Conservation (phyloP, 805 yeast species). For the Kazachstania africana region DNA sequence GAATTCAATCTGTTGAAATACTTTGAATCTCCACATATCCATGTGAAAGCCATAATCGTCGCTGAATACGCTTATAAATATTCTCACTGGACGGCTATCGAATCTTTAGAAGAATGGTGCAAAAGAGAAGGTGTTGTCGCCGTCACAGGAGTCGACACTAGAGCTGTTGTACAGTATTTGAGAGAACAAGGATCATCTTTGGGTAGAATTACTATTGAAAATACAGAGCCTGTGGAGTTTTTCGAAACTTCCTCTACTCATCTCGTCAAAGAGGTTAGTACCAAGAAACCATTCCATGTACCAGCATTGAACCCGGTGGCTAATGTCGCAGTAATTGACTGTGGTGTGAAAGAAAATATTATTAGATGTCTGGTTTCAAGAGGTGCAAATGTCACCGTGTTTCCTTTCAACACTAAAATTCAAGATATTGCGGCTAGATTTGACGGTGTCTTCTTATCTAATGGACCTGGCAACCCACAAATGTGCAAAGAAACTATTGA, state of each 20-base stretch:
- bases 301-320: constrained; percentile 35
- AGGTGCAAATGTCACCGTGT: constrained; percentile 92
- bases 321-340: constrained; percentile 89
- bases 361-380: constrained; percentile 86
- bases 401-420: constrained; percentile 92
- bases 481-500: constrained; percentile 72
- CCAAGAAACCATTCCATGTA: constrained; percentile 89
- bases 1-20: constrained; percentile 76
- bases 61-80: constrained; percentile 90
- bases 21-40: constrained; percentile 83
- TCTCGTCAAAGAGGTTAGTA: constrained; percentile 85
- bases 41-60: constrained; percentile 93
- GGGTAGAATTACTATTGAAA: constrained; percentile 77
- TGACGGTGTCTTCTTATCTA: constrained; percentile 89
- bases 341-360: constrained; percentile 98
- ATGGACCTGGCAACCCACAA: constrained; percentile 97
- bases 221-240: constrained; percentile 36
- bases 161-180: constrained; percentile 82
- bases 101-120: constrained; percentile 91
- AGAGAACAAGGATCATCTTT: constrained; percentile 94
- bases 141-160: constrained; percentile 93
- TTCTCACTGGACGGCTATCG: constrained; percentile 99
- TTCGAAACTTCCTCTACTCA: constrained; percentile 84
- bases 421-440: constrained; percentile 83
- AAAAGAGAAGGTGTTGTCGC: constrained; percentile 93